These are phyloP conservation scores for Astrephomene gubernaculifera DNA, from an alignment of 139 green algal species.

Conservation along the genomic window DNA sequence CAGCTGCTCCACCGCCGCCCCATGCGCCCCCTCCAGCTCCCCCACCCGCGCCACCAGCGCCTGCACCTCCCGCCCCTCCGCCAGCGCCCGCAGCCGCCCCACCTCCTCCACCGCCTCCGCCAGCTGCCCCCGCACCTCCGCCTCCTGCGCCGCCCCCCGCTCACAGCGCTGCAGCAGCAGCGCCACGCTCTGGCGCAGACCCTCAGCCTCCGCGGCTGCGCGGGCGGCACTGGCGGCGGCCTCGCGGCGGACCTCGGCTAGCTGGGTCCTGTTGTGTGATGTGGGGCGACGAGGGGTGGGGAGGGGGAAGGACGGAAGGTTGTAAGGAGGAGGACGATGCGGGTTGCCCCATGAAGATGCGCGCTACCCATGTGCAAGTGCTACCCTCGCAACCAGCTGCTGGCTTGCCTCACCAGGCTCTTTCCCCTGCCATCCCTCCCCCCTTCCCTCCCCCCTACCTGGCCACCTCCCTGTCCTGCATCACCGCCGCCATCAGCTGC, in stretches of 20 bases:
- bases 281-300: not conserved
- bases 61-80: too few relatives aligned
- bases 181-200: not conserved
- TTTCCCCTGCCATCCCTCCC: too few relatives aligned
- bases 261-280: not conserved
- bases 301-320: not conserved
- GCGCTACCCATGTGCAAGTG: too few relatives aligned
- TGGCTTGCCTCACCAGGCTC: too few relatives aligned
- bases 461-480: conserved; percentile 3
- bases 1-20: too few relatives aligned
- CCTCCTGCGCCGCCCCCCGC: not conserved
- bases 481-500: conserved; percentile 13
- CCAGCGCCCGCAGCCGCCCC: not conserved
- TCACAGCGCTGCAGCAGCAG: not conserved
- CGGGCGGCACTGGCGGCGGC: not conserved
- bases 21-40: too few relatives aligned
- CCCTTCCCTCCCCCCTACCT: conserved; percentile 1
- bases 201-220: not conserved
- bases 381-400: too few relatives aligned
- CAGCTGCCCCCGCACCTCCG: not conserved
- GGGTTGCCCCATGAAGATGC: too few relatives aligned
- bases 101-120: not conserved
- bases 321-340: not conserved
- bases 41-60: too few relatives aligned
- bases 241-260: not conserved